A percentile compares a stretch with the other conserved stretches of the same genome.
Conservation (phyloP, 176 grass and related monocot species). For the Carex parvula region DNA sequence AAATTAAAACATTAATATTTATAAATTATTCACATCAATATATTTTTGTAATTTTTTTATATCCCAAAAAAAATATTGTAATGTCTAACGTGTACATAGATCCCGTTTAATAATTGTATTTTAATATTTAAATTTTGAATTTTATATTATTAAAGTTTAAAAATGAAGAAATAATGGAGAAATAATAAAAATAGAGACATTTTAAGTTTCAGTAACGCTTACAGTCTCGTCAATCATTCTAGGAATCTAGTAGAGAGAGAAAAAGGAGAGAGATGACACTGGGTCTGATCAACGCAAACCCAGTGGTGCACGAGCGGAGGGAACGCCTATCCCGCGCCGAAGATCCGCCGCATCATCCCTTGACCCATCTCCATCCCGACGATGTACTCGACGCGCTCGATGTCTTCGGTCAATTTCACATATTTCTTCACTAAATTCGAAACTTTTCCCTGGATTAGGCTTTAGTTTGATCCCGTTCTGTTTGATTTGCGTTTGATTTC, state of each 20-base stretch:
- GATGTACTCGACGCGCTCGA: conserved; percentile 59
- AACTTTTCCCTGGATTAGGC: background rate
- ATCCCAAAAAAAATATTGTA: too few relatives aligned
- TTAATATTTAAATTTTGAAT: too few relatives aligned
- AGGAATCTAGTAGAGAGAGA: background rate
- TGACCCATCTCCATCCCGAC: conserved; percentile 32
- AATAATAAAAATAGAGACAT: too few relatives aligned
- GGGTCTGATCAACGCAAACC: conserved; percentile 97
- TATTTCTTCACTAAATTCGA: background rate
- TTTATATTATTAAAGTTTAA: too few relatives aligned
- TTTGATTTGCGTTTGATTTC: background rate
- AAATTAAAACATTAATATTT: too few relatives aligned
- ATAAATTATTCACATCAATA: too few relatives aligned
- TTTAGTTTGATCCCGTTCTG: background rate
- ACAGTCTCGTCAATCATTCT: too few relatives aligned
- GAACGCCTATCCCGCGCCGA: conserved; percentile 44
- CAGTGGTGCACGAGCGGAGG: conserved; percentile 76
- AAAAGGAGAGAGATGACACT: conserved; percentile 55
- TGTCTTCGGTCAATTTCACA: conserved; percentile 50
- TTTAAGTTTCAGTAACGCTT: too few relatives aligned
- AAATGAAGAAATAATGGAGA: too few relatives aligned
- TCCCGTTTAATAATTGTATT: too few relatives aligned
- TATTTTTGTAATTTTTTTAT: too few relatives aligned
- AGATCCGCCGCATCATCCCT: conserved; percentile 33
- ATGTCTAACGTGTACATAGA: too few relatives aligned